Conservation (phyloP, 2,329 filamentous ascomycete species). For the Alternaria panax region DNA sequence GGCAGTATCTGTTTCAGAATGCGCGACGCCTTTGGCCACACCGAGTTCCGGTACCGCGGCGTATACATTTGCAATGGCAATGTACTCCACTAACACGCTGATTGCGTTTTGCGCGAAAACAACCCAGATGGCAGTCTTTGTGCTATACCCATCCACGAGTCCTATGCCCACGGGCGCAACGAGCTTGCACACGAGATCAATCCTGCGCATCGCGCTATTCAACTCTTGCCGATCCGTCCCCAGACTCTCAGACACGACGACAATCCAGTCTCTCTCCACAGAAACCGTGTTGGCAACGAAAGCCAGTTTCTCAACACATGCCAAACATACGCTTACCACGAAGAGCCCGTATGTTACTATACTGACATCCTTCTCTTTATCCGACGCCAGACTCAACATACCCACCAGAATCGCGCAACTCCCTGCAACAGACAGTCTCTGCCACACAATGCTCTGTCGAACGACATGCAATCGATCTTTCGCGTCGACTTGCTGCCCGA, state of each 20-base stretch:
- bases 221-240: conserved; percentile 48
- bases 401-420: conserved; percentile 41
- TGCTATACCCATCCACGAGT: conserved; percentile 58
- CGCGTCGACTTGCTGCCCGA: conserved; percentile 68
- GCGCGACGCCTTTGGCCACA: conserved; percentile 15
- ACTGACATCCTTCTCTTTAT: conserved; percentile 10
- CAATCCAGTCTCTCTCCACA: conserved; percentile 75
- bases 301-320: conserved; percentile 73
- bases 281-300: conserved; percentile 71
- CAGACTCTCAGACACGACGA: conserved; percentile 57
- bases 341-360: conserved; percentile 40
- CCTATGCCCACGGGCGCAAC: conserved; percentile 62
- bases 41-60: conserved; percentile 42
- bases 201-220: conserved; percentile 67
- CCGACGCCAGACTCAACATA: conserved; percentile 20
- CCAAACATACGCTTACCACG: conserved; percentile 58
- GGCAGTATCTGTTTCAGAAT: conserved; percentile 15
- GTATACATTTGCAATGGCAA: conserved; percentile 58
- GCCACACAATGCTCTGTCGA: conserved; percentile 51
- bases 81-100: conserved; percentile 62
- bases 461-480: conserved; percentile 52
- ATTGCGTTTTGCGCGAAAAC: conserved; percentile 60
- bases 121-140: conserved; percentile 57
- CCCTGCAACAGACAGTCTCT: conserved; percentile 42
- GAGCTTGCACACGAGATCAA: conserved; percentile 67